Evolutionary conservation across 2,329 filamentous ascomycete species (phyloP), one percentile per base, ranked within the genome.

Genomic region (Aciculosporium take): DNA sequence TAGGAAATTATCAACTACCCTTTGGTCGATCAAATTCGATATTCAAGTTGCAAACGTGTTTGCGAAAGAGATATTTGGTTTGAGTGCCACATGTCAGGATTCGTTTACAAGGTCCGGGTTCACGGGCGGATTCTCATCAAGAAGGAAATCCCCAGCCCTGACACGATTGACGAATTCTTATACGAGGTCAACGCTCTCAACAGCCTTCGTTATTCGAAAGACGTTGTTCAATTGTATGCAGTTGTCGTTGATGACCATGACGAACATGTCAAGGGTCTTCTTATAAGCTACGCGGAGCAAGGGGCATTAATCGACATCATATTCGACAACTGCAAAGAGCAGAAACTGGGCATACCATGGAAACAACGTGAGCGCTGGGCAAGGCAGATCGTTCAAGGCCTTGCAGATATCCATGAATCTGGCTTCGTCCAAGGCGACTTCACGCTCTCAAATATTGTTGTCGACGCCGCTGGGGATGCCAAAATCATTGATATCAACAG

Each of bases 401-500:
- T 98, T 3, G 80, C 84, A 1, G 87, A 95, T 52, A 89, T 98
- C 24, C 91, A 98, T 54, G 89, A 96, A 59, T 81, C 85, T 18
- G 91, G 91, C 4, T 96, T 94, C 58, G 91, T 98, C 9, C 91
- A 98, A 56, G 91, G 91, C 20, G 91, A 98, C 56, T 95, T 98
- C 49, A 98, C 91, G 0, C 69, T 98, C 23, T 94, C 88, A 5
- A 98, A 98, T 56, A 94, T 98, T 49, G 91, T 98, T 46, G 82
- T 98, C 53, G 86, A 96, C 58, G 71, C 72, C 10, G 64, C 82
- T 33, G 80, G 87, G 55, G 74, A 95, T 54, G 91, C 89, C 7
- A 89, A 93, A 54, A 96, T 98, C 50, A 98, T 98, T 55, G 91
- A 98, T 60, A 95, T 98, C 65, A 98, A 98, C 63, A 75, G 91